Conservation (phyloP, 2,329 filamentous ascomycete genomes). For the Dothideomycetes sp. region DNA sequence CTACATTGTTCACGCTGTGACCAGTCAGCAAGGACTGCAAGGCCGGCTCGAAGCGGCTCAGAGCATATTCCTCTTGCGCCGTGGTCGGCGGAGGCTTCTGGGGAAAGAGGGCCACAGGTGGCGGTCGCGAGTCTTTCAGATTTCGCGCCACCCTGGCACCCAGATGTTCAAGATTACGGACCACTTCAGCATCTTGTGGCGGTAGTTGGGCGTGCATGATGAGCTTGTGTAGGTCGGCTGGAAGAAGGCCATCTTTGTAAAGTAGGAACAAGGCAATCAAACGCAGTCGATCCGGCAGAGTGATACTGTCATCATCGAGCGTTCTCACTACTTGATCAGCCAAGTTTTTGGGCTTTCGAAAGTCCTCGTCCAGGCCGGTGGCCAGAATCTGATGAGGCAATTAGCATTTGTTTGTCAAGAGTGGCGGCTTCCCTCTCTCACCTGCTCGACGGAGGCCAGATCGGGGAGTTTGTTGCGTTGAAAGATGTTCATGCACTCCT, state of each 20-base stretch:
- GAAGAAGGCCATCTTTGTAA: conserved; percentile 74
- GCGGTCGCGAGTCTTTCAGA: conserved; percentile 66
- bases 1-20: conserved; percentile 31
- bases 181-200: conserved; percentile 57
- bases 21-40: conserved; percentile 77
- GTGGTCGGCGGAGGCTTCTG: conserved; percentile 47
- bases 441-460: conserved; percentile 77
- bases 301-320: conserved; percentile 73
- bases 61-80: conserved; percentile 62
- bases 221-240: conserved; percentile 73
- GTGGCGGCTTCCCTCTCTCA: conserved; percentile 18
- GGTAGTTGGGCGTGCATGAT: conserved; percentile 74
- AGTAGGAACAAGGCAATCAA: conserved; percentile 78
- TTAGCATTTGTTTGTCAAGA: conserved; percentile 1
- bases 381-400: conserved; percentile 52
- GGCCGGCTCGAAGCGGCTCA: conserved; percentile 78
- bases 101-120: conserved; percentile 59
- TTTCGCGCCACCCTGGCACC: conserved; percentile 62
- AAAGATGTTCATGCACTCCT: conserved; percentile 93
- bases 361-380: conserved; percentile 87
- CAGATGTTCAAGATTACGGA: conserved; percentile 70
- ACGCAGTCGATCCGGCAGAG: conserved; percentile 64
- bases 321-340: conserved; percentile 75
- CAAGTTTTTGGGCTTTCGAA: conserved; percentile 79
- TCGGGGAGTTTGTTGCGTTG: conserved; percentile 76